Conservation (phyloP, 805 yeast genomes). For the Zygoascus biomembranicola region DNA sequence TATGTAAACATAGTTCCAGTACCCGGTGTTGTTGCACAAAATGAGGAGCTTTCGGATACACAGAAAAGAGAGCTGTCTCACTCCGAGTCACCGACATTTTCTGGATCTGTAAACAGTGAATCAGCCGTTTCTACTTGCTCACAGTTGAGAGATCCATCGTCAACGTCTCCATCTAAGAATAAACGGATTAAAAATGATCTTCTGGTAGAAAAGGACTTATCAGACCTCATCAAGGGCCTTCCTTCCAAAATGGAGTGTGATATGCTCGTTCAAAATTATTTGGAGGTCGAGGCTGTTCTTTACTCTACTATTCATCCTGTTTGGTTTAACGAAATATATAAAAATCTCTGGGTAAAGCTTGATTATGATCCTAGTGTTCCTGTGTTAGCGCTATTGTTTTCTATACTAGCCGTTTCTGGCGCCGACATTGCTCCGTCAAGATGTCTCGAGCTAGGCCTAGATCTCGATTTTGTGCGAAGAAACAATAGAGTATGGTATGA, state of each 20-base stretch:
- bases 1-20: neutral
- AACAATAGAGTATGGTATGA: neutral
- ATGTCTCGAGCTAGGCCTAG: neutral
- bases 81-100: too few species aligned
- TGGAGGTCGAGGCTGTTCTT: neutral
- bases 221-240: neutral
- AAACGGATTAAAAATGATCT: too few species aligned
- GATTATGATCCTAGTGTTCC: neutral
- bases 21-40: neutral
- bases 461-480: neutral
- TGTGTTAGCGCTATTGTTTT: neutral
- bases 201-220: neutral
- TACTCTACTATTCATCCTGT: conserved; percentile 1
- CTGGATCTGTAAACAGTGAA: too few species aligned
- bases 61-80: too few species aligned
- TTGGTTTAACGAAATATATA: conserved; percentile 1
- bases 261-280: neutral
- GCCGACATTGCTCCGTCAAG: neutral
- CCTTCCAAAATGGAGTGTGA: conserved; percentile 4
- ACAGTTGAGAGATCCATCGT: too few species aligned
- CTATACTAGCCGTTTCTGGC: neutral
- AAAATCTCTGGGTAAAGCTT: neutral
- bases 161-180: too few species aligned
- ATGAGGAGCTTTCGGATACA: conserved; percentile 1
- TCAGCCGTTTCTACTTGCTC: too few species aligned